Evolutionary conservation across 1,139 yeast species (phyloP), one percentile per base, ranked within the genome.

Genomic region (Hyphopichia buzzinii): DNA sequence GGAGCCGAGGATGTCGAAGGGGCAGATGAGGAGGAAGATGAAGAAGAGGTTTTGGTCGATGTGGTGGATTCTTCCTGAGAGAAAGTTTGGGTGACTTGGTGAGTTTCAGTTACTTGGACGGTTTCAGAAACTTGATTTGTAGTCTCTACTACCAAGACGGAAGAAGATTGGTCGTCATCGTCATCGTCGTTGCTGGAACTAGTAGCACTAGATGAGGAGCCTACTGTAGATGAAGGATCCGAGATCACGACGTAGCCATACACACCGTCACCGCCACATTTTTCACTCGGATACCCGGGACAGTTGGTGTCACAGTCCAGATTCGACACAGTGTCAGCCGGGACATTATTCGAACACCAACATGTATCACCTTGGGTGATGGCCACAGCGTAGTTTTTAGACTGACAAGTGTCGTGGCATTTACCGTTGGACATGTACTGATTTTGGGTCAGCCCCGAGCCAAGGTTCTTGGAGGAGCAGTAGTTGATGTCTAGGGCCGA

Each of bases 341-440:
- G 86, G 4, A 73, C 57, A 26, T 56, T 51, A 49, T 81, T 67
- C 8, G 84, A 69, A 51, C 89, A 82, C 77, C 81, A 82, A 56
- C 89, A 82, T 34, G 65, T 42, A 36, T 59, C 48, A 17, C 63
- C 66, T 40, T 72, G 81, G 13, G 81, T 57, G 32, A 82, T 67
- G 4, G 80, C 88, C 38, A 71, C 77, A 2, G 79, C 70, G 48
- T 60, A 76, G n/a, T 77, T 80, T 11, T 46, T 42, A 5, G 36
- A 40, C 3, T 41, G 24, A 52, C 89, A 82, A 27, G 62, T 55
- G 38, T 63, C 64, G 5, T 63, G 52, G 52, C 88, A 82, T 4
- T 54, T 55, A 1, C 88, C 88, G 46, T 72, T 75, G 26, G 84
- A 74, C 71, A 78, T 54, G 53, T 44, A 62, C 37, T 55, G 40